These are phyloP conservation scores for Quercus engelmannii DNA, from an alignment of 306 rosid genomes.

Conservation along the genomic window DNA sequence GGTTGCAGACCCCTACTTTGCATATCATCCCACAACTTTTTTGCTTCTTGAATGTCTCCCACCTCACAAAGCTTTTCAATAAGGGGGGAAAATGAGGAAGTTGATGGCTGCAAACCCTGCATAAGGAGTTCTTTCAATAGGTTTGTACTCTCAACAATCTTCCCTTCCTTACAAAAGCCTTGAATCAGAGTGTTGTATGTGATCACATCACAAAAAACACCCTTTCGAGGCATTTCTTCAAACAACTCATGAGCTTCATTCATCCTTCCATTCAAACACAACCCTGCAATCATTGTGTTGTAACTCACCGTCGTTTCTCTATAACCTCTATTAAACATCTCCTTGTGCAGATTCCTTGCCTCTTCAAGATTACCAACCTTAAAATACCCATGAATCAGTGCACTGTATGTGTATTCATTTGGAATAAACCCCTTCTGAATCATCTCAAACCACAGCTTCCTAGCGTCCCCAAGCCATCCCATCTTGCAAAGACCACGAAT, in stretches of 20 bases:
- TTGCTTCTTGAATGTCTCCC: conserved; percentile 43
- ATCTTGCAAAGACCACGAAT: conserved; percentile 53
- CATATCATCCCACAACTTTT: conserved; percentile 55
- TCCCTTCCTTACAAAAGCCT: conserved; percentile 46
- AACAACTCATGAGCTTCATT: conserved; percentile 54
- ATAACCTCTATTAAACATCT: conserved; percentile 58
- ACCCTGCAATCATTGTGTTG: conserved; percentile 49
- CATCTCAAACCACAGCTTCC: conserved; percentile 89
- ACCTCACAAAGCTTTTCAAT: conserved; percentile 45
- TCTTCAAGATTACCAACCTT: conserved; percentile 41
- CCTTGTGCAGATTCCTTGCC: conserved; percentile 49
- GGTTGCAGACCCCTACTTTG: conserved; percentile 44
- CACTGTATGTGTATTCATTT: conserved; percentile 53
- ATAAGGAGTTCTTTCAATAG: conserved; percentile 37
- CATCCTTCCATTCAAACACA: conserved; percentile 47
- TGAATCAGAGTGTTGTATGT: conserved; percentile 53
- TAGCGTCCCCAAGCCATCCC: conserved; percentile 51
- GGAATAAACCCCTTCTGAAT: conserved; percentile 59
- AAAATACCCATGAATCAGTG: conserved; percentile 49
- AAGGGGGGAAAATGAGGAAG: conserved; percentile 33
- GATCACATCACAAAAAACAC: conserved; percentile 41
- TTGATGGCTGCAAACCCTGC: conserved; percentile 52
- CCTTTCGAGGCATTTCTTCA: conserved; percentile 55
- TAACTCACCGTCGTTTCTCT: conserved; percentile 37
- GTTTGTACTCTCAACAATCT: conserved; percentile 37